Percentiles rank a stretch among this genome's conserved stretches.
Evolutionary conservation across 2,329 filamentous ascomycete genomes (phyloP).

Genomic region (Cladosporium austrohemisphaericum): DNA sequence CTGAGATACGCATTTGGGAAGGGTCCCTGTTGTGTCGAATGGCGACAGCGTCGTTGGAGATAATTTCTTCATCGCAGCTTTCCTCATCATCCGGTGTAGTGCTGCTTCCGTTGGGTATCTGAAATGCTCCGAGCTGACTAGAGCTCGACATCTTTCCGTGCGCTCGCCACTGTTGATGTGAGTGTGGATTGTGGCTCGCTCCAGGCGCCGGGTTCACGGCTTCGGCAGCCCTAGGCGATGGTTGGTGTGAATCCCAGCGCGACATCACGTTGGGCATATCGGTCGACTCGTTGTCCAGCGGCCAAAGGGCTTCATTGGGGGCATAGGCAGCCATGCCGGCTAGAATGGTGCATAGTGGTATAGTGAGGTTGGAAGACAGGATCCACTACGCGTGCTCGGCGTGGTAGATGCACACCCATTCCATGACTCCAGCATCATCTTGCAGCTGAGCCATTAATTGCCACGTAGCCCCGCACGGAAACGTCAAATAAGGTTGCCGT

Average conservation of each 20-base stretch:
- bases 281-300: not conserved
- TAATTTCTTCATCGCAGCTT: conserved; percentile 12
- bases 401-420: not conserved
- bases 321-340: conserved; percentile 10
- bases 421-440: not conserved
- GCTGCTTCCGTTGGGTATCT: not conserved
- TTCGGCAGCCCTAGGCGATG: conserved; percentile 1
- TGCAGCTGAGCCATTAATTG: conserved; percentile 11
- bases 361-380: not conserved
- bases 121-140: not conserved
- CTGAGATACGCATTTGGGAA: not conserved
- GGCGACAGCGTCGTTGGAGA: not conserved
- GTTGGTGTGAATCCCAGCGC: conserved; percentile 11
- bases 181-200: not conserved
- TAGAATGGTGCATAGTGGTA: not conserved
- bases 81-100: conserved; percentile 1
- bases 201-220: conserved; percentile 1
- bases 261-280: conserved; percentile 6
- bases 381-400: not conserved
- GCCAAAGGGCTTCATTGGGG: not conserved
- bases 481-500: conserved; percentile 6
- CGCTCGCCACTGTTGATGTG: not conserved
- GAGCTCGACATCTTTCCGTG: not conserved
- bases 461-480: conserved; percentile 14
- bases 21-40: not conserved